These are phyloP conservation scores for Acmispon strigosus DNA, from an alignment of 306 rosid genomes.

Conservation along the genomic window DNA sequence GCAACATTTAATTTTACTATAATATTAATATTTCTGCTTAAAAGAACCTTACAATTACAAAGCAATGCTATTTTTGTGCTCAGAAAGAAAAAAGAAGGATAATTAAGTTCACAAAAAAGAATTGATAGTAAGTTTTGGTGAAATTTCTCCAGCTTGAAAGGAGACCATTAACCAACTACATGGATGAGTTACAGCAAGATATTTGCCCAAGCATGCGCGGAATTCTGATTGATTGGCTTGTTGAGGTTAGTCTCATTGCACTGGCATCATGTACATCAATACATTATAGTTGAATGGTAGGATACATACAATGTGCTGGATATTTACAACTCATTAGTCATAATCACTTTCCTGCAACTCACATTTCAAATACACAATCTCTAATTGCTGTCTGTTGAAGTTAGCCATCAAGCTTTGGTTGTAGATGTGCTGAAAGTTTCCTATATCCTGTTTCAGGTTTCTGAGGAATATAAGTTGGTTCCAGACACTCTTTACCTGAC, in stretches of 20 bases:
- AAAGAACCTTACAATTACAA: background rate
- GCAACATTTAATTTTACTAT: background rate
- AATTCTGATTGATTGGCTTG: constrained; percentile 82
- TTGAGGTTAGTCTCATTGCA: constrained; percentile 52
- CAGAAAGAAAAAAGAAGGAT: background rate
- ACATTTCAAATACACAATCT: background rate
- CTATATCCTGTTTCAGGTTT: constrained; percentile 53
- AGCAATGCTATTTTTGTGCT: background rate
- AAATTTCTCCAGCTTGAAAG: constrained; percentile 47
- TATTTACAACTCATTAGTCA: background rate
- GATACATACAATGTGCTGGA: background rate
- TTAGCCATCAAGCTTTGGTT: background rate
- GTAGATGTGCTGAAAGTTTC: constrained; percentile 1
- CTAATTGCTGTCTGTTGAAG: background rate
- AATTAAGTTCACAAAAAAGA: background rate
- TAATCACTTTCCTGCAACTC: background rate
- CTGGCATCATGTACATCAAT: background rate
- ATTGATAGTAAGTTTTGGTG: constrained; percentile 9
- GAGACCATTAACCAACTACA: constrained; percentile 49
- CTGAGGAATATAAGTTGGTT: constrained; percentile 80
- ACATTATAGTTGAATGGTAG: background rate
- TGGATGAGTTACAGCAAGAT: constrained; percentile 68
- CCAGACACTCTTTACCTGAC: constrained; percentile 91
- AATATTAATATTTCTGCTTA: background rate
- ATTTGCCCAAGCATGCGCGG: constrained; percentile 74